Evolutionary conservation across 164 flowering plant species (phyloP).

Genomic region (Umbellularia californica): DNA sequence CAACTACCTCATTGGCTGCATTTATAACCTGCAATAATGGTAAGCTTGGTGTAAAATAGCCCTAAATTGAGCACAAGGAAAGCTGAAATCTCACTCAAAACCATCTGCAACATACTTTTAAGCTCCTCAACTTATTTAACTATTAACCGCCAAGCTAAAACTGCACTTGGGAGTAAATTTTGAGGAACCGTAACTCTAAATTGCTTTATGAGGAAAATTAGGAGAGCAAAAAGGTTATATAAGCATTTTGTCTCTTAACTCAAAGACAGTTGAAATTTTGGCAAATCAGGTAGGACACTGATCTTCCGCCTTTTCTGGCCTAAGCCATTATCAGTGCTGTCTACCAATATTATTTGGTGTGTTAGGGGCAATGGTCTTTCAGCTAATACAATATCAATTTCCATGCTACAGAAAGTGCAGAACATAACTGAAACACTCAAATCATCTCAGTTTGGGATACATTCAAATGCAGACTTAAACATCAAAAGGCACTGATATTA

Average conservation of each 20-base stretch:
- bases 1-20: slow-evolving; percentile 87
- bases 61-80: not conserved
- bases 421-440: not conserved
- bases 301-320: not conserved
- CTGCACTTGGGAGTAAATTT: no score
- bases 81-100: not conserved
- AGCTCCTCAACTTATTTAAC: no score
- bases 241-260: no score
- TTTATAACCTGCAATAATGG: slow-evolving; percentile 51
- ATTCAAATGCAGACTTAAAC: not conserved
- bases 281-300: not conserved
- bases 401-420: not conserved
- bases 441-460: not conserved
- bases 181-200: no score
- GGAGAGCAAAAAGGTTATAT: no score
- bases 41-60: not conserved
- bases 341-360: not conserved
- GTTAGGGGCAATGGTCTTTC: not conserved
- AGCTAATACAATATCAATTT: not conserved
- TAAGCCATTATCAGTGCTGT: not conserved
- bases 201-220: no score
- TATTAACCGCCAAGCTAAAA: no score
- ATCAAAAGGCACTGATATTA: not conserved
- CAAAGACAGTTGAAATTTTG: no score
- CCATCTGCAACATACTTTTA: no score